phyloP scores from a whole-genome alignment of 441 rosid species.

The Dalechampia spathulata region DNA sequence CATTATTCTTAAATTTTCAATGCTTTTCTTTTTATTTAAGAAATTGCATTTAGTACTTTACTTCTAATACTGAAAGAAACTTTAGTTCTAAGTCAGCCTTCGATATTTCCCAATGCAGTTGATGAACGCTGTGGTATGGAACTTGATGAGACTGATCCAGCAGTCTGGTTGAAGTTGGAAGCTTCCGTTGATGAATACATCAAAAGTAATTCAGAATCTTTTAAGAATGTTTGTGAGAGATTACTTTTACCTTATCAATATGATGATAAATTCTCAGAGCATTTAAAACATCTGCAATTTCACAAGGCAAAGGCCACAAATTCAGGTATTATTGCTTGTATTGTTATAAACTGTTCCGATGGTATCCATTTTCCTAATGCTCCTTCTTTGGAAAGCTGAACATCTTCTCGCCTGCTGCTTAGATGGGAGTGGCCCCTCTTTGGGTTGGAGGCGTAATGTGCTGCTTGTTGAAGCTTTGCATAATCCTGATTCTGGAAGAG shows the following conservation, averaged over 20 bases:
- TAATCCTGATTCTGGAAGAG: constrained; percentile 81
- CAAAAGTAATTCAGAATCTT: constrained; percentile 52
- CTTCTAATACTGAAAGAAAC: constrained; percentile 3
- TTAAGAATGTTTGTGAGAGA: constrained; percentile 67
- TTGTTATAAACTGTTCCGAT: not conserved
- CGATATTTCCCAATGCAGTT: constrained; percentile 40
- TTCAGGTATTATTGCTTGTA: constrained; percentile 43
- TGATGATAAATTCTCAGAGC: constrained; percentile 66
- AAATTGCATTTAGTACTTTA: not conserved
- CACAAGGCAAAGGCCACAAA: constrained; percentile 37
- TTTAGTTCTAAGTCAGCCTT: constrained; percentile 14
- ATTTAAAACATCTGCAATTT: constrained; percentile 38
- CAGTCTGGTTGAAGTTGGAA: constrained; percentile 89
- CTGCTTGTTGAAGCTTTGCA: constrained; percentile 93
- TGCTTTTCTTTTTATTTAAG: not conserved
- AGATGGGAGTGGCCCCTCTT: constrained; percentile 59
- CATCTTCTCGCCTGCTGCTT: constrained; percentile 19
- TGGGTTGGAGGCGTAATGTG: constrained; percentile 95
- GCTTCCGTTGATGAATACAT: constrained; percentile 77
- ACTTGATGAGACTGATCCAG: constrained; percentile 98
- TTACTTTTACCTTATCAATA: constrained; percentile 66
- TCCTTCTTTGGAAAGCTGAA: constrained; percentile 17
- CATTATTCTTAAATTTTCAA: not conserved
- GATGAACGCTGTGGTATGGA: constrained; percentile 98
- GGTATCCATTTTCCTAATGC: constrained; percentile 2